These are phyloP conservation scores for Hermanozyma aechmeae DNA, from an alignment of 805 yeast genomes.

Conservation along the genomic window DNA sequence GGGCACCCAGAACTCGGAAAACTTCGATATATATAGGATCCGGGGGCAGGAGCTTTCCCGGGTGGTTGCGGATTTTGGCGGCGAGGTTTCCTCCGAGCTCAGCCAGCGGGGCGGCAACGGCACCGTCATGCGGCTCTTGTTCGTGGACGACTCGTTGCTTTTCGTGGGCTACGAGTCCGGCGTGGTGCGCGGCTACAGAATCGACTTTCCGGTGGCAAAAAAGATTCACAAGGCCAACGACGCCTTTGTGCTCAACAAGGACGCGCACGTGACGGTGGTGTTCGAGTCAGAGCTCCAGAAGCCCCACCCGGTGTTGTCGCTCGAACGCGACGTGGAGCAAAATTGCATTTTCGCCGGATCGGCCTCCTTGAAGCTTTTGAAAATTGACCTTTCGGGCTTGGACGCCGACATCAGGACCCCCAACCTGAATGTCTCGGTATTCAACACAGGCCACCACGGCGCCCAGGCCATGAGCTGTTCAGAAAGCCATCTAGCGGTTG, in stretches of 20 bases:
- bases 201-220: constrained; percentile 9
- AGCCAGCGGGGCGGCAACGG: constrained; percentile 35
- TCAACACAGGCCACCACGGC: constrained; percentile 13
- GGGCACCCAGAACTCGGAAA: constrained; percentile 52
- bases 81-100: neutral
- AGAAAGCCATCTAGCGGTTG: constrained; percentile 17
- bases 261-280: constrained; percentile 10
- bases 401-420: too few species aligned
- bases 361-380: constrained; percentile 31
- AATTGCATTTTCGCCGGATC: constrained; percentile 35
- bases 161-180: constrained; percentile 73
- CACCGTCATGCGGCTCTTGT: constrained; percentile 52
- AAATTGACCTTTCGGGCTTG: too few species aligned
- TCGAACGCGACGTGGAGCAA: constrained; percentile 19
- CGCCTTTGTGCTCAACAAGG: constrained; percentile 16
- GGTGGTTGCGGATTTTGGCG: constrained; percentile 30
- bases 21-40: constrained; percentile 51
- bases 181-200: constrained; percentile 24
- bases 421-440: too few species aligned
- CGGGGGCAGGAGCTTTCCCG: constrained; percentile 16
- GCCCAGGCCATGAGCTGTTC: constrained; percentile 8
- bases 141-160: constrained; percentile 22
- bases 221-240: constrained; percentile 1
- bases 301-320: constrained; percentile 49
- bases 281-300: constrained; percentile 24